Percentiles rank a stretch among this genome's conserved stretches.
Conservation (phyloP, 129 eudicot species). For the Glebionis coronaria region DNA sequence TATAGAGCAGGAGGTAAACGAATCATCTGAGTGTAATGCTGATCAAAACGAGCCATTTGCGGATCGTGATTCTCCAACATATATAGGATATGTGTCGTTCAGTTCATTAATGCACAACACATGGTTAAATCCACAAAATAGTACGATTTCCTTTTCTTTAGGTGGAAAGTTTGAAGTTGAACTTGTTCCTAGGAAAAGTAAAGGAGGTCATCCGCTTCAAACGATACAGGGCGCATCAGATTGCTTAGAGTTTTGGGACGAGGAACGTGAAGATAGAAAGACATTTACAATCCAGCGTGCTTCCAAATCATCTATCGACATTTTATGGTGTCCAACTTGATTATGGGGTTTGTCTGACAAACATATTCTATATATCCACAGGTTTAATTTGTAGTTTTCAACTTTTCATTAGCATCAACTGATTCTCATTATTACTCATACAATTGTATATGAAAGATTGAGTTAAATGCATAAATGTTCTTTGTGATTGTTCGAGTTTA, state of each 20-base stretch:
- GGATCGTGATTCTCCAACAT: slow-evolving; percentile 22
- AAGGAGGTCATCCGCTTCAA: neutral
- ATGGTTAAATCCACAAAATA: slow-evolving; percentile 16
- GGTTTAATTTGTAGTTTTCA: no score
- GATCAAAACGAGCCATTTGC: slow-evolving; percentile 1
- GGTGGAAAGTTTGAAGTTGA: slow-evolving; percentile 14
- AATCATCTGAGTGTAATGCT: neutral
- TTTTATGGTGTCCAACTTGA: slow-evolving; percentile 8
- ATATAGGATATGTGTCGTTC: slow-evolving; percentile 24
- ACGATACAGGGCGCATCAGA: neutral
- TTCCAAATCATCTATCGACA: slow-evolving; percentile 3
- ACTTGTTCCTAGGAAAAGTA: slow-evolving; percentile 4
- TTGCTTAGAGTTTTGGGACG: slow-evolving; percentile 17
- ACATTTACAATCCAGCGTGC: slow-evolving; percentile 6
- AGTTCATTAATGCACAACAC: slow-evolving; percentile 2
- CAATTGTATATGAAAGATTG: no score
- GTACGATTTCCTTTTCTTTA: slow-evolving; percentile 11
- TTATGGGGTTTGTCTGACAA: no score
- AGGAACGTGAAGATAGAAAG: slow-evolving; percentile 17
- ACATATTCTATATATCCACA: no score
- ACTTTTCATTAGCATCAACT: no score
- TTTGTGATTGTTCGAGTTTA: no score
- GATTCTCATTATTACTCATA: no score
- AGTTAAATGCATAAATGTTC: no score
- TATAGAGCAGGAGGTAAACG: slow-evolving; percentile 7